A percentile compares a stretch with the other conserved stretches of the same genome.
Conservation (phyloP, 1,284 basidiomycete genomes). For the Schizophyllum amplum region DNA sequence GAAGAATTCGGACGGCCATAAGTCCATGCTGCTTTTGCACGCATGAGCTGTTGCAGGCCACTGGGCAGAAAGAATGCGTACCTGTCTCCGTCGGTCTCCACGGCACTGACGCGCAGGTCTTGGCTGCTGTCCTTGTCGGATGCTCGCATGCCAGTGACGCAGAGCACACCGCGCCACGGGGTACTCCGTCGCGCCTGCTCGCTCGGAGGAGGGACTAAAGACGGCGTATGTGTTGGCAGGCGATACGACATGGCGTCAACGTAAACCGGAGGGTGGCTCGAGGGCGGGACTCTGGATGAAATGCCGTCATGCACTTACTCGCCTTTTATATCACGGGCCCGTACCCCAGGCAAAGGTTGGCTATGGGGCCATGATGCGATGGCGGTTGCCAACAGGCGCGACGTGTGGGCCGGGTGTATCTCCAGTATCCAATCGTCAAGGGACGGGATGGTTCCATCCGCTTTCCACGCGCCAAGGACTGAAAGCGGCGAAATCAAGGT, state of each 20-base stretch:
- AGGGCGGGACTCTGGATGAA: neutral
- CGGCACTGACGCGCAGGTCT: constrained; percentile 48
- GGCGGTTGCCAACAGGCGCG: neutral
- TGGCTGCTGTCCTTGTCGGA: constrained; percentile 37
- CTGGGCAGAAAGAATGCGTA: constrained; percentile 24
- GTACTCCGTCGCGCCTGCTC: neutral
- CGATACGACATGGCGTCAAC: neutral
- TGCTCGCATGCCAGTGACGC: constrained; percentile 36
- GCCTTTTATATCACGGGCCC: neutral
- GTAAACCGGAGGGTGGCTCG: neutral
- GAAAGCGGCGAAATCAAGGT: neutral
- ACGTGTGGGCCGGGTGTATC: neutral
- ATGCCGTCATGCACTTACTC: neutral
- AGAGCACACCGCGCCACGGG: constrained; percentile 50
- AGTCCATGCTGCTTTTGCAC: constrained; percentile 29
- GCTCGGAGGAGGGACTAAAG: neutral
- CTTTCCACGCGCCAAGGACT: neutral
- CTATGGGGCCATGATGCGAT: neutral
- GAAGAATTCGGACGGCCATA: constrained; percentile 47
- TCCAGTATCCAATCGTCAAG: neutral
- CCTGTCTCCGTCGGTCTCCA: constrained; percentile 62
- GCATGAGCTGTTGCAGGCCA: constrained; percentile 7
- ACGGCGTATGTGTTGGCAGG: neutral
- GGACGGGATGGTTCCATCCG: neutral
- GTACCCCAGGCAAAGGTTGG: neutral